A percentile compares a stretch with the other conserved stretches of the same genome.
phyloP scores from a whole-genome alignment of 148 eudicot genomes.

The Simmondsia chinensis region DNA sequence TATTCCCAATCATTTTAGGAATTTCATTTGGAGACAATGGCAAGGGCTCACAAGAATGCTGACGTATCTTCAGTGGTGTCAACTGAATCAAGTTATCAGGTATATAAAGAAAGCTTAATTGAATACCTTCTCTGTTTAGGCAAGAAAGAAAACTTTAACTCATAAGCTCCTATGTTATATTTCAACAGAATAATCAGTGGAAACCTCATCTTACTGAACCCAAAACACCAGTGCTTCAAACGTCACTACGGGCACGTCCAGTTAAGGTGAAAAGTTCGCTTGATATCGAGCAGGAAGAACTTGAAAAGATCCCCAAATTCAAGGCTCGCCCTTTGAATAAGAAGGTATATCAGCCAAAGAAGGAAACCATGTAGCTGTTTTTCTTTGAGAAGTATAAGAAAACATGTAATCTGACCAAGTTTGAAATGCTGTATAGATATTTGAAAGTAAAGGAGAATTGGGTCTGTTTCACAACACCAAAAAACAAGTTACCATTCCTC shows the following conservation, averaged over 20 bases:
- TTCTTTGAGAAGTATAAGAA: too few relatives aligned
- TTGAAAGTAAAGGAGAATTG: conserved; percentile 88
- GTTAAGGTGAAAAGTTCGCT: conserved; percentile 54
- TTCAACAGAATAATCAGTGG: conserved; percentile 60
- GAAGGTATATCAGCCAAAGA: conserved; percentile 36
- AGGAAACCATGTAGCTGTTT: not conserved
- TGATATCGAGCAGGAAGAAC: conserved; percentile 77
- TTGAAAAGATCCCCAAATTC: conserved; percentile 77
- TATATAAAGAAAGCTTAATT: conserved; percentile 5
- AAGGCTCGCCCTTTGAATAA: conserved; percentile 91
- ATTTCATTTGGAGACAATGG: conserved; percentile 79
- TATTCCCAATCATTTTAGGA: conserved; percentile 27
- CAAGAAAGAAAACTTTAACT: too few relatives aligned
- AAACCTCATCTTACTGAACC: conserved; percentile 72
- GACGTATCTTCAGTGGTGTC: conserved; percentile 69
- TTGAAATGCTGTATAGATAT: conserved; percentile 43
- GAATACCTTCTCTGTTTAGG: too few relatives aligned
- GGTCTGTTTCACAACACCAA: conserved; percentile 69
- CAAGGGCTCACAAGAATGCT: conserved; percentile 61
- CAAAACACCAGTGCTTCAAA: conserved; percentile 73
- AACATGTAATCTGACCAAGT: too few relatives aligned
- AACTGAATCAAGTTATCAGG: conserved; percentile 45
- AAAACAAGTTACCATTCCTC: conserved; percentile 69
- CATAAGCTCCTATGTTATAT: too few relatives aligned
- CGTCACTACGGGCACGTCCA: conserved; percentile 86